Conservation (phyloP, 139 green algal genomes). For the Auxenochlorella pyrenoidosa region DNA sequence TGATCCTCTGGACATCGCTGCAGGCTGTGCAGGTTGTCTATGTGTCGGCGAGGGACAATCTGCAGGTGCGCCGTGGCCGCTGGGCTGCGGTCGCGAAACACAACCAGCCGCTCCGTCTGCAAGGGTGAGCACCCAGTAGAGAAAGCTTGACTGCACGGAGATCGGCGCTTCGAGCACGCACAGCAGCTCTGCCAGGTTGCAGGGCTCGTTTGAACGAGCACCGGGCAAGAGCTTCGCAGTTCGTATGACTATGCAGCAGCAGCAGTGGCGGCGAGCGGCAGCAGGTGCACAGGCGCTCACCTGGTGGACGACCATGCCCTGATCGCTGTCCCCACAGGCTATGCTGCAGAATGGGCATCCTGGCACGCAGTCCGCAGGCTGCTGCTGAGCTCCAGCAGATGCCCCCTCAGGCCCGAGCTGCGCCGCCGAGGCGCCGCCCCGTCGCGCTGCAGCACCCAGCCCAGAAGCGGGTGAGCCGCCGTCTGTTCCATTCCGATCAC, state of each 20-base stretch:
- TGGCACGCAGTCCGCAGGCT: not conserved
- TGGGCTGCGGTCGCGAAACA: conserved; percentile 42
- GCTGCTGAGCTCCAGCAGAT: too few relatives aligned
- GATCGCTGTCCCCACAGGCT: not conserved
- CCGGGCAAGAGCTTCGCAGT: not conserved
- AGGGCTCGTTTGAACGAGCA: too few relatives aligned
- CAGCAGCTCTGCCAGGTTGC: too few relatives aligned
- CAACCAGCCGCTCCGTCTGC: conserved; percentile 47
- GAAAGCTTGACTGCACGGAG: too few relatives aligned
- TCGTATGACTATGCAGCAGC: not conserved
- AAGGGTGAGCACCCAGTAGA: conserved; percentile 24
- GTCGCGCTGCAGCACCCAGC: too few relatives aligned
- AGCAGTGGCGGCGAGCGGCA: too few relatives aligned
- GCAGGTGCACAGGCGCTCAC: not conserved
- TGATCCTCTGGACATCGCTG: conserved; percentile 6
- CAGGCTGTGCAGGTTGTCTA: conserved; percentile 38
- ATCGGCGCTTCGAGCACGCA: not conserved
- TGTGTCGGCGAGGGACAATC: conserved; percentile 37
- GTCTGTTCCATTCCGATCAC: too few relatives aligned
- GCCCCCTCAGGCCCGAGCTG: too few relatives aligned
- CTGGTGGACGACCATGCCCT: not conserved
- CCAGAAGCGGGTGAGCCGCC: too few relatives aligned
- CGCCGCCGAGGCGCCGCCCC: too few relatives aligned
- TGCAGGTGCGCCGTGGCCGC: conserved; percentile 42
- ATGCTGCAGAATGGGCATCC: conserved; percentile 8